These are phyloP conservation scores for Penicillium freii DNA, from an alignment of 2,329 filamentous ascomycete genomes.

Conservation along the genomic window DNA sequence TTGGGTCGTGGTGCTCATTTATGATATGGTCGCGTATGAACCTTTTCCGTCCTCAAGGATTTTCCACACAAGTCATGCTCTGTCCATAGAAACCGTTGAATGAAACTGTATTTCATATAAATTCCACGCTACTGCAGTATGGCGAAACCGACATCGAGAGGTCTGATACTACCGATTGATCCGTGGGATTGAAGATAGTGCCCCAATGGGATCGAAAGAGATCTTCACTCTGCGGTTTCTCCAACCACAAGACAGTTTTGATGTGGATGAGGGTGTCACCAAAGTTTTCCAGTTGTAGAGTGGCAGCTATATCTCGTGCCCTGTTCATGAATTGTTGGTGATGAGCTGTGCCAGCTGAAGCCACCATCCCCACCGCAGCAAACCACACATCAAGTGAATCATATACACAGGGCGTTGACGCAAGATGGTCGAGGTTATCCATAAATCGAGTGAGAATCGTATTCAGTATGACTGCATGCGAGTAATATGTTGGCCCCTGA, in stretches of 20 bases:
- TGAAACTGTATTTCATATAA: neutral
- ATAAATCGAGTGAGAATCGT: constrained; percentile 37
- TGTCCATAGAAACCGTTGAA: neutral
- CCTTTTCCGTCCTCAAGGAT: neutral
- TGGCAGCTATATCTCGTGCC: constrained; percentile 6
- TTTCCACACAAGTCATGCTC: neutral
- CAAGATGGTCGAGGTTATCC: constrained; percentile 28
- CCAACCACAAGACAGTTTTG: constrained; percentile 24
- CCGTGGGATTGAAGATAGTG: constrained; percentile 4
- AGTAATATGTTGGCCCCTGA: constrained; percentile 58
- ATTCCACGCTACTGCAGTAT: neutral
- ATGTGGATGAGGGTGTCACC: constrained; percentile 13
- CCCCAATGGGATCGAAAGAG: constrained; percentile 24
- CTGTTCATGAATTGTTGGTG: constrained; percentile 21
- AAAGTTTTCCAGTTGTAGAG: constrained; percentile 13
- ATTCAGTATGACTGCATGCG: constrained; percentile 47
- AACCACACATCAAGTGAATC: constrained; percentile 45
- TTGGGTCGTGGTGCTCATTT: neutral
- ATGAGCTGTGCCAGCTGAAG: constrained; percentile 17
- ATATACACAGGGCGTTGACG: constrained; percentile 4
- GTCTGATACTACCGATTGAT: neutral
- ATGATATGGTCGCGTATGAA: neutral
- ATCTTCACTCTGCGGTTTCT: constrained; percentile 13
- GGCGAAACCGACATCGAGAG: neutral
- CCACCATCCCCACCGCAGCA: constrained; percentile 43